phyloP scores from a whole-genome alignment of 352 stramenopile genomes.

The Pythium diclinum region DNA sequence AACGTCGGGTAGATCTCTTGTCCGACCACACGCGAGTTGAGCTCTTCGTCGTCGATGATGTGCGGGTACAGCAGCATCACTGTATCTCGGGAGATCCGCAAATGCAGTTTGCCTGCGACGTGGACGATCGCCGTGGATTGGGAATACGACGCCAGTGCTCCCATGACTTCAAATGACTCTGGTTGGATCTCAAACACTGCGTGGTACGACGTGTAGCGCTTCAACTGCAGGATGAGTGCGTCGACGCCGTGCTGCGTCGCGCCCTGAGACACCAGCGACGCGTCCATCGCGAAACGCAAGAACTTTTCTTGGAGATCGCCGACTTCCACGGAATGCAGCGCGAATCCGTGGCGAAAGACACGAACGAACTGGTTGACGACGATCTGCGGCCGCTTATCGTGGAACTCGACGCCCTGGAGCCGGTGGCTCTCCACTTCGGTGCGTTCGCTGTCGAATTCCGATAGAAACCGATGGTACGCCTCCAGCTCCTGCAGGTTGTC shows the following conservation, averaged over 20 bases:
- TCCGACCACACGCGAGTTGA: slow-evolving; percentile 50
- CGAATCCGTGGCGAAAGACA: slow-evolving; percentile 55
- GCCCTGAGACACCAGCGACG: slow-evolving; percentile 33
- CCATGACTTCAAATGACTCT: slow-evolving; percentile 24
- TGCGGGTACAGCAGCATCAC: slow-evolving; percentile 71
- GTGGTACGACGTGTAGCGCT: slow-evolving; percentile 73
- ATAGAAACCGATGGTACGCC: slow-evolving; percentile 52
- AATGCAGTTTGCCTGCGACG: slow-evolving; percentile 31
- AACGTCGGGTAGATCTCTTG: slow-evolving; percentile 60
- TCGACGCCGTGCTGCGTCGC: slow-evolving; percentile 37
- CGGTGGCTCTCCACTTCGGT: slow-evolving; percentile 6
- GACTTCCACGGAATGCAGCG: slow-evolving; percentile 57
- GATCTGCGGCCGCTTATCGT: slow-evolving; percentile 30
- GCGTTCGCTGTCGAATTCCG: slow-evolving; percentile 16
- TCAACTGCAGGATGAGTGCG: slow-evolving; percentile 58
- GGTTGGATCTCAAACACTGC: slow-evolving; percentile 41
- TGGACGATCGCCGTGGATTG: slow-evolving; percentile 33
- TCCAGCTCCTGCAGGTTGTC: slow-evolving; percentile 45
- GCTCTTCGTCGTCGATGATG: slow-evolving; percentile 48
- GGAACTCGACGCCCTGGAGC: background rate
- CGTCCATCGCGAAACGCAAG: slow-evolving; percentile 43
- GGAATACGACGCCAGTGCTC: slow-evolving; percentile 16
- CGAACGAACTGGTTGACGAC: slow-evolving; percentile 51
- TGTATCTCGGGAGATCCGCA: slow-evolving; percentile 64
- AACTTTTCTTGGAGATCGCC: slow-evolving; percentile 59